Evolutionary conservation across 805 yeast genomes (phyloP), one percentile per base, ranked within the genome.

Genomic region (Kluyveromyces nonfermentans): DNA sequence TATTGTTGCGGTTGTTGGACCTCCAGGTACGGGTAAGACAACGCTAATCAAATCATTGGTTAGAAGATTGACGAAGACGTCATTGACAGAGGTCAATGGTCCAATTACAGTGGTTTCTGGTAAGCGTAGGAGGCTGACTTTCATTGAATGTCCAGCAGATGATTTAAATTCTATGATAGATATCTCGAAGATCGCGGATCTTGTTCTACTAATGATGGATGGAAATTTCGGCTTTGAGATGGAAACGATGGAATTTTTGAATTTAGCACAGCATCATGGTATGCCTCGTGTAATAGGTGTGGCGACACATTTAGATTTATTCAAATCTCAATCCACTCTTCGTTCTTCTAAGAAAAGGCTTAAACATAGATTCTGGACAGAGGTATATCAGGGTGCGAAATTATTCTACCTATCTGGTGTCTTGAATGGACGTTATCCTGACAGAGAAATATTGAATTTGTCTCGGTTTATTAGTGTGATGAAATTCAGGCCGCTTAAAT

Each of bases 181-280:
- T 67, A 78, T 93, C 33, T 96, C 97, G 21, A 93, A 93, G 58
- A 80, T 89, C 45, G 96, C 97, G 0, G 99, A 93, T 64, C 71
- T 93, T 49, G 95, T 94, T 8, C 71, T 93, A 40, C 63, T 93
- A 48, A 68, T 93, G 74, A 79, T 93, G 47, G 99, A 93, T 69
- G 97, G 98, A 46, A 93, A 93, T 63, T 93, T 87, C 62, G 99
- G 99, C 7, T 79, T 93, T 47, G 99, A 93, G 70, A 93, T 93
- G 99, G 99, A 93, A 66, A 93, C 98, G 7, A 94, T 93, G 97
- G 99, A 93, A 66, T 93, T 93, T 59, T 72, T 93, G 50, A 94
- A 93, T 58, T 77, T 93, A 52, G 94, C 96, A 3, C 96, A 93
- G 55, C 97, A 90, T 59, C 98, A 93, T 64, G 99, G 98, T 65